Evolutionary conservation across 768 basidiomycete species (phyloP), one percentile per base, ranked within the genome.

Genomic region (Naganishia onofrii): DNA sequence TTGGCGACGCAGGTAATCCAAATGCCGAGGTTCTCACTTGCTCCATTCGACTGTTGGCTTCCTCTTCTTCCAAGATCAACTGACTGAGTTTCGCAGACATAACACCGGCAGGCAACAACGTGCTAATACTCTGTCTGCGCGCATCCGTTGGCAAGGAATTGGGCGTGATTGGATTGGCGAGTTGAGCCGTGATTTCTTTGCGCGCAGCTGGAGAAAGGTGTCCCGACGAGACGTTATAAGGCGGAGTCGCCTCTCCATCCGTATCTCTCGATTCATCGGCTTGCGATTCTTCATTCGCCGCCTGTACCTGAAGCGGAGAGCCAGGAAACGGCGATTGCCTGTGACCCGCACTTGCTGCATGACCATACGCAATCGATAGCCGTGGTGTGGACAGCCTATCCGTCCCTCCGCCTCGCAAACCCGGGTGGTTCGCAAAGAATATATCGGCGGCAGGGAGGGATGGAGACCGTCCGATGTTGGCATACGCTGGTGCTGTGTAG

Each of bases 71-170:
- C 23, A 63, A 17, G 15, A 63, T 44, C 23, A 63, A 28, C 38
- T 63, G 60, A 29, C 29, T 63, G n/a, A 63, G 28, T n/a, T 63
- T 63, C 13, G 60, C 60, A 42, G 60, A 63, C 60, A 63, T 63
- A 42, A 63, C 38, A 0, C 60, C 60, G 7, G 60, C 60, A 29
- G 60, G 60, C 38, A 63, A 44, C n/a, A 63, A 29, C 17, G 60
- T 63, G 21, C 60, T 63, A 42, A 63, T 63, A 36, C 60, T 63
- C 32, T 63, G 60, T 15, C 60, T 36, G 21, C 60, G 21, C 15
- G 60, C 42, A 44, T 63, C 60, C 9, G 60, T 42, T 23, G 60
- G 60, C 60, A 63, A 29, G 5, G 60, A 63, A 17, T 63, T 63
- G 0, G 60, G 60, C 36, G 60, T 63, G 36, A 63, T 63, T 7